Conservation (phyloP, 352 stramenopile species). For the Plasmopara viticola region DNA sequence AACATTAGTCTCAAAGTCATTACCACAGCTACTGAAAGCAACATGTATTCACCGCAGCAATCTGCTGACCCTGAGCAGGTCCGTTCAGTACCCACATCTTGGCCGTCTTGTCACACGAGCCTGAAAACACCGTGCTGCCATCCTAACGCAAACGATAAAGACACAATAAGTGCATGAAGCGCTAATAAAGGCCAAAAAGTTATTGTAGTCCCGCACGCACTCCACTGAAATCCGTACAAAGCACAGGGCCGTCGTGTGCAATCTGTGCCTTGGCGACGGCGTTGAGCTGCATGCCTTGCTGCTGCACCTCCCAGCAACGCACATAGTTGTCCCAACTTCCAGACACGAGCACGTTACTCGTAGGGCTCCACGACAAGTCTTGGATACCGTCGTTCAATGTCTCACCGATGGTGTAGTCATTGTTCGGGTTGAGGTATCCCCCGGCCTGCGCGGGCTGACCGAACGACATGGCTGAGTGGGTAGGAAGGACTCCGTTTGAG, state of each 20-base stretch:
- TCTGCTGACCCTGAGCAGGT: conserved; percentile 65
- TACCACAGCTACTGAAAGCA: not conserved
- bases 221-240: conserved; percentile 88
- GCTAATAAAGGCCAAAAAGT: not conserved
- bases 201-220: conserved; percentile 22
- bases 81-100: conserved; percentile 92
- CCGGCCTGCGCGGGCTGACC: conserved; percentile 37
- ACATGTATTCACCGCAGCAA: conserved; percentile 47
- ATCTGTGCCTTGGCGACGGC: conserved; percentile 77
- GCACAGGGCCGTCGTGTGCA: conserved; percentile 85
- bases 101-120: conserved; percentile 91
- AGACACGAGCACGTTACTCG: conserved; percentile 63
- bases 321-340: conserved; percentile 82
- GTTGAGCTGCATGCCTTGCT: conserved; percentile 64
- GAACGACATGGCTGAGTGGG: conserved; percentile 40
- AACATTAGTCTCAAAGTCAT: conserved; percentile 2
- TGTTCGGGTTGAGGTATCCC: conserved; percentile 67
- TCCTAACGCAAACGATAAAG: conserved; percentile 47
- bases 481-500: no score
- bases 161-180: no score
- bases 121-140: conserved; percentile 90
- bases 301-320: conserved; percentile 80
- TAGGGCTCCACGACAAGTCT: conserved; percentile 72
- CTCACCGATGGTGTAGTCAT: conserved; percentile 68
- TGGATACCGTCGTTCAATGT: conserved; percentile 66